Evolutionary conservation across 208 protist genomes (phyloP).

Genomic region (Leishmania mexicana): DNA sequence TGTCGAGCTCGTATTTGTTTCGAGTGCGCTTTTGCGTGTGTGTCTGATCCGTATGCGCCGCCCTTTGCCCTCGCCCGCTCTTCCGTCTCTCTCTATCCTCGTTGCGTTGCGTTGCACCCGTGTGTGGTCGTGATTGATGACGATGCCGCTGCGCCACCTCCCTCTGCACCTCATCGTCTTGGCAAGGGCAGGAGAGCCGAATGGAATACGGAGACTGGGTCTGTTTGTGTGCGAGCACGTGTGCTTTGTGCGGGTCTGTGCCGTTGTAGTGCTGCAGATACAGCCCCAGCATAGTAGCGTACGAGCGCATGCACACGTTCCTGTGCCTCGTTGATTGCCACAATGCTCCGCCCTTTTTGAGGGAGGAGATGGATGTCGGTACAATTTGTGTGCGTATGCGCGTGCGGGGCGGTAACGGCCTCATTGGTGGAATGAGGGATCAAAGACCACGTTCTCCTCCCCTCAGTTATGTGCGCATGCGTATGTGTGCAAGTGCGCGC

Average conservation of each 20-base stretch:
- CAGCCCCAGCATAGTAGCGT: too few species aligned
- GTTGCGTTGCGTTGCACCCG: neutral
- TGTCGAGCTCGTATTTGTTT: neutral
- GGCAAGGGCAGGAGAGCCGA: neutral
- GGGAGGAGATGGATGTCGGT: neutral
- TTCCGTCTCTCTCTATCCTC: neutral
- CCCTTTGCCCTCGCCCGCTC: neutral
- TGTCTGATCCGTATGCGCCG: neutral
- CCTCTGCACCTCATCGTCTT: neutral
- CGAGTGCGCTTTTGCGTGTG: neutral
- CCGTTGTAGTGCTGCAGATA: neutral
- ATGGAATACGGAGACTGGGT: neutral
- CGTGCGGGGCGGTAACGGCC: too few species aligned
- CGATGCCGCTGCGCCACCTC: neutral
- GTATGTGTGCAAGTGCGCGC: neutral
- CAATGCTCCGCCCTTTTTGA: neutral
- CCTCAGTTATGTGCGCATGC: neutral
- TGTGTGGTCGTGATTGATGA: neutral
- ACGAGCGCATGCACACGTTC: neutral
- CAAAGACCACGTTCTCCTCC: too few species aligned
- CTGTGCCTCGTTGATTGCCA: neutral
- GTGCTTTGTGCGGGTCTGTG: neutral
- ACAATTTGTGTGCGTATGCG: neutral
- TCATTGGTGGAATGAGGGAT: too few species aligned
- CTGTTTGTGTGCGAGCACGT: neutral